Evolutionary conservation across 257 asterid species (phyloP).

Genomic region (Plantago major): DNA sequence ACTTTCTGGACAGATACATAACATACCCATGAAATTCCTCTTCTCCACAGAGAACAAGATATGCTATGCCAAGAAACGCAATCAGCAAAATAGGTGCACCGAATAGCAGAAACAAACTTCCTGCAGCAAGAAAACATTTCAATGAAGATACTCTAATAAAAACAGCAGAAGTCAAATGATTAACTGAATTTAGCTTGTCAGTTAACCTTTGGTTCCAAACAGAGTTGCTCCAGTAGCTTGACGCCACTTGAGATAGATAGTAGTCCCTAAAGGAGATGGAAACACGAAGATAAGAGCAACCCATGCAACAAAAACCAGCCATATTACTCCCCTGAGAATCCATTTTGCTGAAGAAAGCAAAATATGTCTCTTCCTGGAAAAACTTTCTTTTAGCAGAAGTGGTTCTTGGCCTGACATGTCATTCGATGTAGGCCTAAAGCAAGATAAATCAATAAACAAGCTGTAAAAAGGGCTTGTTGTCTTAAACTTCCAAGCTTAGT

Average conservation of each 20-base stretch:
- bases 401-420: slow-evolving; percentile 33
- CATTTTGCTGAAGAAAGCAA: slow-evolving; percentile 39
- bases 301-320: slow-evolving; percentile 65
- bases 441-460: not conserved
- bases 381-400: slow-evolving; percentile 40
- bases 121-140: slow-evolving; percentile 30
- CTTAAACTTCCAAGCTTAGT: not conserved
- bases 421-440: slow-evolving; percentile 37
- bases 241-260: slow-evolving; percentile 18
- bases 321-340: slow-evolving; percentile 42
- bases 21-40: slow-evolving; percentile 41
- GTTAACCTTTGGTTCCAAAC: slow-evolving; percentile 54
- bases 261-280: slow-evolving; percentile 32
- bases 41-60: slow-evolving; percentile 44
- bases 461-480: not conserved
- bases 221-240: slow-evolving; percentile 27
- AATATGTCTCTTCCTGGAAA: slow-evolving; percentile 26
- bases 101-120: slow-evolving; percentile 45
- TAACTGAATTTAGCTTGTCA: not conserved
- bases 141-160: not conserved
- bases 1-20: not conserved
- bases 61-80: slow-evolving; percentile 54
- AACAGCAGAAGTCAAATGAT: not conserved
- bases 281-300: slow-evolving; percentile 43
- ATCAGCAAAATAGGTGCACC: slow-evolving; percentile 65